These are phyloP conservation scores for Dichotomocladium elegans DNA, from an alignment of 371 early-diverging fungal genomes.

Conservation along the genomic window DNA sequence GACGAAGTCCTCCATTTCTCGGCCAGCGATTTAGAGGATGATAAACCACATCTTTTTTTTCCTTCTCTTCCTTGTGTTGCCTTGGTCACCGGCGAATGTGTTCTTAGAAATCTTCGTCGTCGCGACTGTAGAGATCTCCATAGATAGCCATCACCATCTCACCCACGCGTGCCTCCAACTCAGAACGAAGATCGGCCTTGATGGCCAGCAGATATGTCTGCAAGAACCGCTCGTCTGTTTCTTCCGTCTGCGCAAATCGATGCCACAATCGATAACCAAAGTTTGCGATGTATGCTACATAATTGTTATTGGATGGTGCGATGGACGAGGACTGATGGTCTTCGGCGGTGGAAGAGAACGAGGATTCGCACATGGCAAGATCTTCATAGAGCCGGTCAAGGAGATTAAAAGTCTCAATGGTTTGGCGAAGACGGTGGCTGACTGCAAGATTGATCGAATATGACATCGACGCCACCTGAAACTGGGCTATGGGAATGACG, in stretches of 20 bases:
- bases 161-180: slow-evolving; percentile 8
- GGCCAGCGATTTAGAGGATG: no score
- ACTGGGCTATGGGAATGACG: slow-evolving; percentile 1
- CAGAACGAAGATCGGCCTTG: slow-evolving; percentile 1
- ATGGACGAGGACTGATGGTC: not conserved
- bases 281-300: not conserved
- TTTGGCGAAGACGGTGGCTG: not conserved
- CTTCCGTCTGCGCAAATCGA: not conserved
- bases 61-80: no score
- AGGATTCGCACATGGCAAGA: not conserved
- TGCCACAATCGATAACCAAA: not conserved
- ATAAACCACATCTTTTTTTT: no score
- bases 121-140: slow-evolving; percentile 7
- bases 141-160: slow-evolving; percentile 15
- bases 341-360: not conserved
- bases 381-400: slow-evolving; percentile 7
- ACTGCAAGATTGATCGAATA: slow-evolving; percentile 13
- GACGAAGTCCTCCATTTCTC: no score
- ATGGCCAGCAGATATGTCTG: not conserved
- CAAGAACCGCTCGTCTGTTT: slow-evolving; percentile 1
- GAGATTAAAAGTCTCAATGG: slow-evolving; percentile 6
- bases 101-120: not conserved
- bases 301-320: not conserved
- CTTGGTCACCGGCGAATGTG: no score
- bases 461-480: slow-evolving; percentile 3